These are phyloP conservation scores for Dujonia santamariae DNA, from an alignment of 1,139 yeast species.

Conservation along the genomic window DNA sequence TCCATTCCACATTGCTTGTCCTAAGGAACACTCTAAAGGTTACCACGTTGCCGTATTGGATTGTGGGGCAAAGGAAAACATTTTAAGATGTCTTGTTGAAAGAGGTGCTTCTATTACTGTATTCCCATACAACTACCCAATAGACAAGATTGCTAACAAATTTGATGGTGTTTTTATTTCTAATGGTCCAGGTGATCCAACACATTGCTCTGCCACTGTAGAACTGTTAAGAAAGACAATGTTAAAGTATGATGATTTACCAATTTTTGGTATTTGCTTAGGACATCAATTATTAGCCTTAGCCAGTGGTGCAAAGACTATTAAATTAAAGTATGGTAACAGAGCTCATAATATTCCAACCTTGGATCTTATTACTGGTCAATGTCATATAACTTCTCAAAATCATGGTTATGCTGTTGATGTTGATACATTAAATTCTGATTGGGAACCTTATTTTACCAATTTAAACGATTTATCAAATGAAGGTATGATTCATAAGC, in stretches of 20 bases:
- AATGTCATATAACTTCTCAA: conserved; percentile 96
- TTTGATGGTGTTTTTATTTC: conserved; percentile 94
- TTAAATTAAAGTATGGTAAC: conserved; percentile 94
- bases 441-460: conserved; percentile 82
- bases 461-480: conserved; percentile 93
- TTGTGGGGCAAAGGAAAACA: conserved; percentile 98
- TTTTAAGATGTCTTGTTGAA: conserved; percentile 84
- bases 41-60: conserved; percentile 90
- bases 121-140: conserved; percentile 92
- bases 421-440: conserved; percentile 65
- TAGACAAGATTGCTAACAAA: conserved; percentile 84
- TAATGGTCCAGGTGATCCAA: conserved; percentile 98
- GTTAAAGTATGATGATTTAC: conserved; percentile 61
- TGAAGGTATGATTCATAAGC: conserved; percentile 91
- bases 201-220: conserved; percentile 83
- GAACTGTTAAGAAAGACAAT: conserved; percentile 71
- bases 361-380: conserved; percentile 81
- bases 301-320: conserved; percentile 90
- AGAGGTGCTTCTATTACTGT: conserved; percentile 97
- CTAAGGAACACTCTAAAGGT: conserved; percentile 52
- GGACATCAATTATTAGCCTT: conserved; percentile 95
- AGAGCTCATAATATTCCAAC: conserved; percentile 99
- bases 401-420: conserved; percentile 99
- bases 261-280: conserved; percentile 94
- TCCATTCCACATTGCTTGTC: conserved; percentile 82